Conservation (phyloP, 108 stramenopile genomes). For the Hondaea fermentalgiana region DNA sequence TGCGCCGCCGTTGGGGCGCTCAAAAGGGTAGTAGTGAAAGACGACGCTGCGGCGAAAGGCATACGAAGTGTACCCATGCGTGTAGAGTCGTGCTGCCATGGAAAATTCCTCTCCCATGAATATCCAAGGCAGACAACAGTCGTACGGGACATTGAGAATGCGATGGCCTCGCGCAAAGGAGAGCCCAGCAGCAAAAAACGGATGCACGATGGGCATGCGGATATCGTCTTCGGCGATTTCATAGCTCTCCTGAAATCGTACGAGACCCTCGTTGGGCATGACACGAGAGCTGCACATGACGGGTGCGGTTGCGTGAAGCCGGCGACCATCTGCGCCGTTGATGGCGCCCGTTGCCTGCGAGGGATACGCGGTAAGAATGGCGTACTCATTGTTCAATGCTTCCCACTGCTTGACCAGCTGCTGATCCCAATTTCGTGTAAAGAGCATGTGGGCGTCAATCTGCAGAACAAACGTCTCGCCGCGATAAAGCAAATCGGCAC, state of each 20-base stretch:
- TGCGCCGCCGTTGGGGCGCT: conserved; percentile 25
- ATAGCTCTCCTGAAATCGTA: not conserved
- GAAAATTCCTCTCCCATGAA: conserved; percentile 81
- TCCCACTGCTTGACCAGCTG: conserved; percentile 47
- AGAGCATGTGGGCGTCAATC: conserved; percentile 84
- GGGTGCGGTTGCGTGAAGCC: not conserved
- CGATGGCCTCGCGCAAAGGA: conserved; percentile 53
- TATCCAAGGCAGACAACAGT: conserved; percentile 51
- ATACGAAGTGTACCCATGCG: conserved; percentile 65
- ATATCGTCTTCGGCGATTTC: not conserved
- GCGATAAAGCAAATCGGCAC: conserved; percentile 61
- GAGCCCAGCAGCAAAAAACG: conserved; percentile 77
- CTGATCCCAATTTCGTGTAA: conserved; percentile 59
- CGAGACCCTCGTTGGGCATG: not conserved
- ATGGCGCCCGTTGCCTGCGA: not conserved
- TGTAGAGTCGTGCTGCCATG: conserved; percentile 69
- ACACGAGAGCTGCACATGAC: not conserved
- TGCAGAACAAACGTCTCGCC: conserved; percentile 76
- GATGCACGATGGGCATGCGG: conserved; percentile 60
- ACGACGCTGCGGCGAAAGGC: conserved; percentile 61
- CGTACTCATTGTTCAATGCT: not conserved
- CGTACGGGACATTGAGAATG: conserved; percentile 62
- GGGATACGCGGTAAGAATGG: conserved; percentile 69
- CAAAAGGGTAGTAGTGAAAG: conserved; percentile 68
- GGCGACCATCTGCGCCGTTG: not conserved